Conservation (phyloP, 495 filamentous ascomycete genomes). For the Talaromyces adpressus region DNA sequence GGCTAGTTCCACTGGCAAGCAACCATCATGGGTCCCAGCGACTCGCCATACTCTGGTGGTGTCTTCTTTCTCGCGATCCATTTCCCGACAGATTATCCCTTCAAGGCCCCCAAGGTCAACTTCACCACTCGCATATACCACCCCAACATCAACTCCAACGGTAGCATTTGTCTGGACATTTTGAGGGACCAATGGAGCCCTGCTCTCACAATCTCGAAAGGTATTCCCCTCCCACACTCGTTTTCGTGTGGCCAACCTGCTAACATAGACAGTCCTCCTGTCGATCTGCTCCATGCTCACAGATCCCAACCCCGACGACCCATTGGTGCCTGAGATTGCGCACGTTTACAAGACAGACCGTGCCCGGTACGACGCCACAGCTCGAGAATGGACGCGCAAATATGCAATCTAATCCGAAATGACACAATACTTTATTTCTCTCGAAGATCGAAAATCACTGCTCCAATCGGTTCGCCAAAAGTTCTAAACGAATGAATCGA, state of each 20-base stretch:
- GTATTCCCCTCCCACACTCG: conserved; percentile 38
- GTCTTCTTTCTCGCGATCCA: conserved; percentile 98
- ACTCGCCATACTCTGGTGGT: conserved; percentile 93
- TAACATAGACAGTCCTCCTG: conserved; percentile 63
- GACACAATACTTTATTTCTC: background rate
- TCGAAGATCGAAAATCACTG: background rate
- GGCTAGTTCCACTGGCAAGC: conserved; percentile 98
- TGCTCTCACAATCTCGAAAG: conserved; percentile 96
- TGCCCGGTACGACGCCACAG: conserved; percentile 88
- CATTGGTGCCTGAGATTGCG: conserved; percentile 95
- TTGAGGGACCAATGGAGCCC: conserved; percentile 98
- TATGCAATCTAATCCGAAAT: conserved; percentile 65
- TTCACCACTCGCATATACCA: conserved; percentile 99
- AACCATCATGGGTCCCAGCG: conserved; percentile 97
- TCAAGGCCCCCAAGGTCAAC: conserved; percentile 99
- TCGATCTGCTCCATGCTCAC: conserved; percentile 99
- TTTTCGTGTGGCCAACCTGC: background rate
- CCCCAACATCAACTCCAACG: conserved; percentile 99
- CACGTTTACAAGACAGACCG: conserved; percentile 99
- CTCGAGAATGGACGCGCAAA: conserved; percentile 97
- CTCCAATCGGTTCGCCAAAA: background rate
- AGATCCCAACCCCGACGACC: conserved; percentile 98
- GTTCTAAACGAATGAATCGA: conserved; percentile 1
- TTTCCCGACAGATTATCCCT: conserved; percentile 99
- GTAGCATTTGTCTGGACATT: conserved; percentile 97